Evolutionary conservation across 2,329 filamentous ascomycete species (phyloP).

Genomic region (Harringtonia lauricola): DNA sequence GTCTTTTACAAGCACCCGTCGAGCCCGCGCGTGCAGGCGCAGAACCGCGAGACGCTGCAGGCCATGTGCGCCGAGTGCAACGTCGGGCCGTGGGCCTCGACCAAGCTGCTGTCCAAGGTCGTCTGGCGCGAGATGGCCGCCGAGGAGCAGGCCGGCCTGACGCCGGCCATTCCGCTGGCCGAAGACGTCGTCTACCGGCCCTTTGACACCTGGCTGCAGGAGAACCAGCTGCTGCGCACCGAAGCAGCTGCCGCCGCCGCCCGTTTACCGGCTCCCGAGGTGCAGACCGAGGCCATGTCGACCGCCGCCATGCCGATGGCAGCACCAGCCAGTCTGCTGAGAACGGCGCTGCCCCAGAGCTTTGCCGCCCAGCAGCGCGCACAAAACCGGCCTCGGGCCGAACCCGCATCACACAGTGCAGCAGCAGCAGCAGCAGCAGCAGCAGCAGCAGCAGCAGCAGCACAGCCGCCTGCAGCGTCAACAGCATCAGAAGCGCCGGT

Average conservation of each 20-base stretch:
- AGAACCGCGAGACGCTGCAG: constrained; percentile 40
- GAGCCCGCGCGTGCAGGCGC: constrained; percentile 29
- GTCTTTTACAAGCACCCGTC: constrained; percentile 44
- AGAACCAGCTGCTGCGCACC: constrained; percentile 30
- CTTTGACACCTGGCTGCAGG: constrained; percentile 48
- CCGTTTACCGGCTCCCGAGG: too few relatives aligned
- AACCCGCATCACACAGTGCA: not conserved
- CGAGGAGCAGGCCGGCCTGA: constrained; percentile 56
- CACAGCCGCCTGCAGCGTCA: not conserved
- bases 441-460: not conserved
- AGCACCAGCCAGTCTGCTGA: constrained; percentile 30
- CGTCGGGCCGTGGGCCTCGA: constrained; percentile 42
- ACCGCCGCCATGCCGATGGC: too few relatives aligned
- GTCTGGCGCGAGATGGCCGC: constrained; percentile 57
- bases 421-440: not conserved
- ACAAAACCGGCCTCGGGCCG: constrained; percentile 32
- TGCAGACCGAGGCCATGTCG: too few relatives aligned
- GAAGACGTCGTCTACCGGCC: constrained; percentile 54
- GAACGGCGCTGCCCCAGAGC: constrained; percentile 49
- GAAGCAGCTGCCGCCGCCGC: constrained; percentile 17
- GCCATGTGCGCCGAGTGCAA: constrained; percentile 47
- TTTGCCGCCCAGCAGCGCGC: constrained; percentile 56
- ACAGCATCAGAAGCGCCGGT: not conserved
- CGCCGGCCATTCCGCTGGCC: constrained; percentile 49
- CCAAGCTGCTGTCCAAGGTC: constrained; percentile 38